These are phyloP conservation scores for Pleurotus ostreatus DNA, from an alignment of 768 basidiomycete species.

Conservation along the genomic window DNA sequence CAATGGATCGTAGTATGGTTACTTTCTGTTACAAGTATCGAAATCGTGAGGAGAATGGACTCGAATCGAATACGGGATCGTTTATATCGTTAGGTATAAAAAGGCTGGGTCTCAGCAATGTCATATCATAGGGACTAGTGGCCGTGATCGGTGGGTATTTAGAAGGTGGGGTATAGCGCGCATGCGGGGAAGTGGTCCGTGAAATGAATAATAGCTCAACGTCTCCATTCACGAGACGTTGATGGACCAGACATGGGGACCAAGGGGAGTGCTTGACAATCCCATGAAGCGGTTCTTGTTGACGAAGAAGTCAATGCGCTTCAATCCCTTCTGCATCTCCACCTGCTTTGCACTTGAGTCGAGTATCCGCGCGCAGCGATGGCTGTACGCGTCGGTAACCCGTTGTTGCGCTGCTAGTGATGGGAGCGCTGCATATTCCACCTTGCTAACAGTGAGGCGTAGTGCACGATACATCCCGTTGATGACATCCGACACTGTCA, in stretches of 20 bases:
- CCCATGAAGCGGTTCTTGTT: conserved; percentile 34
- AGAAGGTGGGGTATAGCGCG: conserved; percentile 1
- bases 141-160: conserved; percentile 3
- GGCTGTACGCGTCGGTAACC: conserved; percentile 39
- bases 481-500: conserved; percentile 37
- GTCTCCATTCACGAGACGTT: conserved; percentile 13
- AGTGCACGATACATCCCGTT: conserved; percentile 38
- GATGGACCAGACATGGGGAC: conserved; percentile 35
- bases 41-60: too few relatives aligned
- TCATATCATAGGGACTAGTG: too few relatives aligned
- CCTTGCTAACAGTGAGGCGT: conserved; percentile 30
- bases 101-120: background rate
- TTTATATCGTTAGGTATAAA: background rate
- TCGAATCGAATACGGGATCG: too few relatives aligned
- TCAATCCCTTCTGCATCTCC: conserved; percentile 46
- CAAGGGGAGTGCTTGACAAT: conserved; percentile 26
- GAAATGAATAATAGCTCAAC: background rate
- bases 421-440: conserved; percentile 36
- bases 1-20: background rate
- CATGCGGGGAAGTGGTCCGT: background rate
- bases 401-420: conserved; percentile 25
- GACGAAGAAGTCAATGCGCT: conserved; percentile 51
- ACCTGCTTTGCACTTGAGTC: conserved; percentile 25
- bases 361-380: conserved; percentile 30
- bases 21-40: background rate